Conservation (phyloP, 2,329 filamentous ascomycete species). For the Aspergillus hiratsukae region DNA sequence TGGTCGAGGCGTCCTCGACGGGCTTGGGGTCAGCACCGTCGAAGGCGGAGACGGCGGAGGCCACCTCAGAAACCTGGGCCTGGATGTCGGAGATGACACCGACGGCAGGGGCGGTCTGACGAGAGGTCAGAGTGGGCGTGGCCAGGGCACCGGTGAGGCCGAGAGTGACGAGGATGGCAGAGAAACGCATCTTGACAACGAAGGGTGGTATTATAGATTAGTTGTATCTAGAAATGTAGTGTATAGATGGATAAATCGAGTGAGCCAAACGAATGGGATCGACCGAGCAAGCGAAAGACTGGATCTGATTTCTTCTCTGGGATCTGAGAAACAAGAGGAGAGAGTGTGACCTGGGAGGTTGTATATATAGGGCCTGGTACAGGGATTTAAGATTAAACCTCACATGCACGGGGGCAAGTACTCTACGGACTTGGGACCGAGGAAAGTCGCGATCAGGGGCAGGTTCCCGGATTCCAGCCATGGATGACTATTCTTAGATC, state of each 20-base stretch:
- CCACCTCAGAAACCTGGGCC: constrained; percentile 16
- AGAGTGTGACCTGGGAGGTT: neutral
- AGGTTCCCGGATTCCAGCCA: neutral
- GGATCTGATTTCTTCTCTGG: constrained; percentile 8
- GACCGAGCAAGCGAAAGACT: constrained; percentile 9
- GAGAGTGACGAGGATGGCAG: constrained; percentile 17
- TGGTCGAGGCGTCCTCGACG: constrained; percentile 19
- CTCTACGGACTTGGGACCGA: constrained; percentile 1
- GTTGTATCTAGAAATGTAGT: neutral
- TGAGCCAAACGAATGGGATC: constrained; percentile 15
- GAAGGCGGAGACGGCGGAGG: constrained; percentile 21
- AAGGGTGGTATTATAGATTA: constrained; percentile 9
- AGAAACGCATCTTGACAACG: constrained; percentile 21
- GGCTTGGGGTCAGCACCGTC: constrained; percentile 17
- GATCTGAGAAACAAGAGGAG: neutral
- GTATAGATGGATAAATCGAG: neutral
- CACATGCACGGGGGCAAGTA: constrained; percentile 7
- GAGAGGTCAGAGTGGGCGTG: constrained; percentile 17
- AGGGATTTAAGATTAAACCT: constrained; percentile 1
- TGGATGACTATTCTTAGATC: neutral
- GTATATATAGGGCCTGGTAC: constrained; percentile 11
- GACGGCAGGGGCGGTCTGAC: constrained; percentile 12
- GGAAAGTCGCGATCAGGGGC: constrained; percentile 8
- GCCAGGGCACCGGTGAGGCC: constrained; percentile 20
- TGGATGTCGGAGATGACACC: constrained; percentile 19